Evolutionary conservation across 257 asterid genomes (phyloP).

Genomic region (Nicotiana obtusifolia): DNA sequence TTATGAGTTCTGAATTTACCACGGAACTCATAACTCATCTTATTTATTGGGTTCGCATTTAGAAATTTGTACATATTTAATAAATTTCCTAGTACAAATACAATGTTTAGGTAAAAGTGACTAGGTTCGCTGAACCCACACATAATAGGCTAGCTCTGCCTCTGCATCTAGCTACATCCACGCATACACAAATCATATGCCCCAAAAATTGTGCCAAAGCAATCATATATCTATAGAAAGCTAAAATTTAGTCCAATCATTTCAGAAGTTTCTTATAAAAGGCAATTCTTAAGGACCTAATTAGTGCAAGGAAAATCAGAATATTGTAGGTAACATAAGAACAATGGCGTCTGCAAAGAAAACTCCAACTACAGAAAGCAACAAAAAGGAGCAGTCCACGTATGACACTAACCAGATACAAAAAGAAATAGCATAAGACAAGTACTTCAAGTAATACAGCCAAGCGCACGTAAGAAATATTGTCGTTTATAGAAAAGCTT

Average conservation of each 20-base stretch:
- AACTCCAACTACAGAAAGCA: not conserved
- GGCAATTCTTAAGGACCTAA: constrained; percentile 3
- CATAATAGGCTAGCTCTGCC: too few relatives aligned
- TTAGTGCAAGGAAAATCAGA: not conserved
- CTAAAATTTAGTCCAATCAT: not conserved
- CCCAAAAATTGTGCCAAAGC: not conserved
- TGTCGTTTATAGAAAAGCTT: not conserved
- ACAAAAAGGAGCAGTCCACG: not conserved
- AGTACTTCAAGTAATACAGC: not conserved
- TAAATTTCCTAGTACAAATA: too few relatives aligned
- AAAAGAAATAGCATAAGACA: not conserved
- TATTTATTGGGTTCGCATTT: too few relatives aligned
- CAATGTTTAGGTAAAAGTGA: too few relatives aligned
- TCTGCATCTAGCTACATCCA: not conserved
- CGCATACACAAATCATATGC: not conserved
- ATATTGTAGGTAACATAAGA: not conserved
- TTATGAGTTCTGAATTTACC: too few relatives aligned
- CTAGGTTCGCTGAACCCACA: too few relatives aligned
- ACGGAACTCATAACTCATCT: too few relatives aligned
- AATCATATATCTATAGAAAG: not conserved
- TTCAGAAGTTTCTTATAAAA: not conserved
- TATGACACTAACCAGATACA: not conserved
- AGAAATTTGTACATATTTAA: too few relatives aligned
- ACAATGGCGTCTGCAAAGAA: not conserved
- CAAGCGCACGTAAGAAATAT: not conserved